These are phyloP conservation scores for Sporobolomyces phaffii DNA, from an alignment of 768 basidiomycete genomes.

Conservation along the genomic window DNA sequence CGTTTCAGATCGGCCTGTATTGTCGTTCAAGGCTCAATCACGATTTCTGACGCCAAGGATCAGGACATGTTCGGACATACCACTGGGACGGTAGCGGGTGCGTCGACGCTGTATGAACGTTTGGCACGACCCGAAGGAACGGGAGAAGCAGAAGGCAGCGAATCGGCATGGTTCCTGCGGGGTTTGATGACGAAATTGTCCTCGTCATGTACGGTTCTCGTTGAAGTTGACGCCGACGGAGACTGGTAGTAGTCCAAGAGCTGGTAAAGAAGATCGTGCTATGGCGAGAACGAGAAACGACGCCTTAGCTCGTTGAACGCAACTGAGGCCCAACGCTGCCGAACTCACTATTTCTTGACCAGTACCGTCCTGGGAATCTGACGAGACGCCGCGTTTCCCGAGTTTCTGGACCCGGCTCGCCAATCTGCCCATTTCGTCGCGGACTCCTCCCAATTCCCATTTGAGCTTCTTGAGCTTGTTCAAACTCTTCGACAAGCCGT, in stretches of 20 bases:
- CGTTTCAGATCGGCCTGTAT: not conserved
- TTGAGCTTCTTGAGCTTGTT: not conserved
- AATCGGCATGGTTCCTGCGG: not conserved
- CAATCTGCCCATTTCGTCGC: not conserved
- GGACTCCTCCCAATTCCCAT: not conserved
- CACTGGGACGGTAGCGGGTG: not conserved
- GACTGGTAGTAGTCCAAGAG: not conserved
- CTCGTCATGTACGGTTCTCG: not conserved
- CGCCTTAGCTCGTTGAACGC: not conserved
- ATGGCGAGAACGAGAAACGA: not conserved
- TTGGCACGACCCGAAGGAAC: not conserved
- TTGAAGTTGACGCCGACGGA: not conserved
- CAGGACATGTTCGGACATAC: not conserved
- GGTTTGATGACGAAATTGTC: not conserved
- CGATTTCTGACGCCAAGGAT: too few relatives aligned
- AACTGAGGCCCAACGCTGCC: too few relatives aligned
- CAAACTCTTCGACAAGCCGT: not conserved
- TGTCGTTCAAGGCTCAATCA: not conserved
- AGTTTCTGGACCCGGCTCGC: not conserved
- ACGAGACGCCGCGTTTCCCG: not conserved
- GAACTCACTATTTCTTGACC: slow-evolving; percentile 11
- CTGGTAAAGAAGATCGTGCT: slow-evolving; percentile 15
- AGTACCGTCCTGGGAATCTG: not conserved
- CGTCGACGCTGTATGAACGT: not conserved
- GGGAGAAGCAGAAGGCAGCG: not conserved